Base-by-base conservation (phyloP, 116 monocot genomes). In the Papilionanthe hybrid region DNA sequence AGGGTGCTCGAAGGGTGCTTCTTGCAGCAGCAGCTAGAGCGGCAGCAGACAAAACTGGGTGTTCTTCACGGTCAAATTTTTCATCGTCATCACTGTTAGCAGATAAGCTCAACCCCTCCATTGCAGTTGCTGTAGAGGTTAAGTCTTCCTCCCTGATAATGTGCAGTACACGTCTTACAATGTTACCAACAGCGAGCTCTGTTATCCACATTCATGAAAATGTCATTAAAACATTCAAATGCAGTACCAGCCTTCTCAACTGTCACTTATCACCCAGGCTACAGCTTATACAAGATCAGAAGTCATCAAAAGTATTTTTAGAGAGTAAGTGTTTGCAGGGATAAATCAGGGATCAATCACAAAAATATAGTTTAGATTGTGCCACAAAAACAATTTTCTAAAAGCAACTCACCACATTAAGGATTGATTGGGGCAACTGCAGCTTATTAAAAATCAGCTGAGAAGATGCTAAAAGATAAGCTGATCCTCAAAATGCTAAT, bases 141-240 rank as follows among this genome's bases (percentile, higher is more conserved):
- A 95, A 50, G 83, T 99, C 95, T 80, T 95, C 99, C 84, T 95
- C 99, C 79, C 95, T 89, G 72, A 99, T 95, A 25, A 99, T 95
- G 79, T 99, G 95, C 72, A 99, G 79, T 66, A 93, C 88, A 80
- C 99, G 93, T 71, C 99, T 90, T 13, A 99, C 91, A 74, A 99
- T 91, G 84, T 99, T 99, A 18, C 99, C 99, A 68, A 95, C 95
- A 72, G 99, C 99, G 82, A 99, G 93, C 74, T 99, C 99, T 99
- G 86, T 77, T 79, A 68, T 37, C 43, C 41, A 37, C 32, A 78
- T 50, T 77, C 29, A 79, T 41, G 42, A 55, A 20, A 55, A 60
- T 19, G 73, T 43, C 50, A 83, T 53, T 78, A 41, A 22, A 42
- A 49, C 9, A 73, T 11, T 13, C 11, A 27, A 75, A 48, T 13